Evolutionary conservation across 305 asterid species (phyloP), one percentile per base, ranked within the genome.

Genomic region (Solanum aculeatissimum): DNA sequence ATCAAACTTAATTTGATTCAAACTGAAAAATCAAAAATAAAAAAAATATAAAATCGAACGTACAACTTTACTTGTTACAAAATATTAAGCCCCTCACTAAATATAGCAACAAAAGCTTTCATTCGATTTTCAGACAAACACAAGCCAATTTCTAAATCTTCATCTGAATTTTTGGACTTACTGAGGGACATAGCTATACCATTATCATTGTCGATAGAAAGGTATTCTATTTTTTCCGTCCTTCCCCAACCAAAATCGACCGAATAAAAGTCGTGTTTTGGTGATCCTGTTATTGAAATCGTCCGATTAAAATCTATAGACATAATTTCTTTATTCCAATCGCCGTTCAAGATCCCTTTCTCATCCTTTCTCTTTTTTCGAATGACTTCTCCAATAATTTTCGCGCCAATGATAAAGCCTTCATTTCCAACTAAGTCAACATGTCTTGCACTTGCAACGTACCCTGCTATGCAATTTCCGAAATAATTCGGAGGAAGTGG

Each of bases 171-270:
- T 32, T 51, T 62, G 3, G 83, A 84, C 74, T 66, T 80, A 21
- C 19, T 49, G 4, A 77, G 79, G 35, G 86, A 62, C 23, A 77
- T 42, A 1, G 54, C 15, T 7, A 29, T 10, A 9, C 57, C 21
- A 0, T 25, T 12, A 43, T 47, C 80, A 62, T 1, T 21, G 1
- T 62, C 40, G 8, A 77, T 84, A 10, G 86, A 84, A 80, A 86
- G 54, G 1, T 62, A 69, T 58, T 91, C 95, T 23, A 86, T 21
- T 83, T 91, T 92, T 45, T 53, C 84, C 10, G 89, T 87, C 70
- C 68, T 88, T 23, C 92, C 93, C 89, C 87, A 91, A 32, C 93
- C 90, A 14, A 88, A 92, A 85, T 92, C 92, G 1, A 80, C 74
- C 4, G 43, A 35, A 14, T 62, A 81, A 55, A 89, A 54, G 35